Evolutionary conservation across 2,329 filamentous ascomycete species (phyloP), one percentile per base, ranked within the genome.

Genomic region (Phyllosticta citrichinensis): DNA sequence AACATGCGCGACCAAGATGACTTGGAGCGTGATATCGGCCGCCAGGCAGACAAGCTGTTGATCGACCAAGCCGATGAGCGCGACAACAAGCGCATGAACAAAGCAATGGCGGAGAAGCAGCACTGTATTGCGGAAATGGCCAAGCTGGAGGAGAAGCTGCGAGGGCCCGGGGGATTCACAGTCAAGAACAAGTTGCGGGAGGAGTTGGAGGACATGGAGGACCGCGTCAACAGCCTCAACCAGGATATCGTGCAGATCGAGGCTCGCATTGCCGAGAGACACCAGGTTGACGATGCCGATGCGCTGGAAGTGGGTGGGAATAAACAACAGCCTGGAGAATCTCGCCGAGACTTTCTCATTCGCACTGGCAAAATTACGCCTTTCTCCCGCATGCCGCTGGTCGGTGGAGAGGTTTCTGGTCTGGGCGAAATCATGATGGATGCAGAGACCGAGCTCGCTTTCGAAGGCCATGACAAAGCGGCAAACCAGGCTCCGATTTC

Each of bases 281-380:
- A 88, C 62, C 77, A 82, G 62, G 79, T 80, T n/a, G 78, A 77
- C 35, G 76, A 77, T 53, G 76, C 76, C 11, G 73, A 74, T 3
- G 74, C 77, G 1, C 67, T 74, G 8, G 74, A 73, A 30, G 70
- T 74, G 20, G 77, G 75, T 55, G 81, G 81, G 27, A 84, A 81
- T 58, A 80, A 81, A 62, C 84, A 83, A 59, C 75, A 93, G 61
- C 85, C 89, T 1, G 89, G 89, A 63, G 94, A 97, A 76, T 91
- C 83, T 24, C 86, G 90, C 63, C 84, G 92, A 57, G 92, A 96
- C 55, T 99, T 89, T 71, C 82, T 99, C 55, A 94, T 99, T 56
- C 86, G 94, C 27, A 99, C 93, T 0, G 94, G 94, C 63, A 97
- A 97, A 75, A 97, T 99, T 66, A 99, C 94, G 0, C 94, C 94